phyloP scores from a whole-genome alignment of 768 basidiomycete genomes.

The Termitomyces sp. region DNA sequence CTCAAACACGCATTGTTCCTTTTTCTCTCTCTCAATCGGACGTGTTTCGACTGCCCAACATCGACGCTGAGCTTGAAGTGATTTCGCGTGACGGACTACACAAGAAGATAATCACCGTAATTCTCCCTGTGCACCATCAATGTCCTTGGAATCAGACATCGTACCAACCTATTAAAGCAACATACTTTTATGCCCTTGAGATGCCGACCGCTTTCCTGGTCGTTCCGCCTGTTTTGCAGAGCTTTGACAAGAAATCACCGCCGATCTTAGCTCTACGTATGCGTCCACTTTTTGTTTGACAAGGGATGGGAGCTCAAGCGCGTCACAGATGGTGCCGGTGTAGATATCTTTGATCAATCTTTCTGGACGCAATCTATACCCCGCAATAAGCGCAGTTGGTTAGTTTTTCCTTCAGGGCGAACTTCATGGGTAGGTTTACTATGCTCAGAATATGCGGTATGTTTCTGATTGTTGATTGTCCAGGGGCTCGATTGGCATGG shows the following conservation, averaged over 20 bases:
- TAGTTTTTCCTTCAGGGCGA: slow-evolving; percentile 76
- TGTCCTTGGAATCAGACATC: slow-evolving; percentile 34
- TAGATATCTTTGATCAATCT: slow-evolving; percentile 52
- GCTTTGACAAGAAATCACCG: slow-evolving; percentile 29
- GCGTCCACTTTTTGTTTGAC: slow-evolving; percentile 18
- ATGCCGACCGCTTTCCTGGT: slow-evolving; percentile 57
- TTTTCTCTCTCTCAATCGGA: slow-evolving; percentile 41
- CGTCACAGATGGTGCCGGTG: slow-evolving; percentile 78
- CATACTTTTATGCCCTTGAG: slow-evolving; percentile 54
- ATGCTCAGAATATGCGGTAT: neutral
- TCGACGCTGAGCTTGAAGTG: slow-evolving; percentile 39
- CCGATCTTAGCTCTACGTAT: slow-evolving; percentile 66
- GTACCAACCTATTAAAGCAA: slow-evolving; percentile 43
- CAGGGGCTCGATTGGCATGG: slow-evolving; percentile 95
- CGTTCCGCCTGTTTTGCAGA: slow-evolving; percentile 48
- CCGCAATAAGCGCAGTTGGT: slow-evolving; percentile 62
- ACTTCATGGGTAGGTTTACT: slow-evolving; percentile 67
- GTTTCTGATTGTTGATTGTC: neutral
- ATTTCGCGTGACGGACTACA: slow-evolving; percentile 22
- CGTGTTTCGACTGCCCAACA: slow-evolving; percentile 28
- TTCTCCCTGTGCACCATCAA: slow-evolving; percentile 45
- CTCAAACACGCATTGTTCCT: slow-evolving; percentile 62
- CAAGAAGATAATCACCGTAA: slow-evolving; percentile 27
- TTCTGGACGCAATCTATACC: slow-evolving; percentile 69
- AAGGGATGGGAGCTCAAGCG: neutral